These are phyloP conservation scores for Pythium grandisporangium DNA, from an alignment of 352 stramenopile genomes.

Conservation along the genomic window DNA sequence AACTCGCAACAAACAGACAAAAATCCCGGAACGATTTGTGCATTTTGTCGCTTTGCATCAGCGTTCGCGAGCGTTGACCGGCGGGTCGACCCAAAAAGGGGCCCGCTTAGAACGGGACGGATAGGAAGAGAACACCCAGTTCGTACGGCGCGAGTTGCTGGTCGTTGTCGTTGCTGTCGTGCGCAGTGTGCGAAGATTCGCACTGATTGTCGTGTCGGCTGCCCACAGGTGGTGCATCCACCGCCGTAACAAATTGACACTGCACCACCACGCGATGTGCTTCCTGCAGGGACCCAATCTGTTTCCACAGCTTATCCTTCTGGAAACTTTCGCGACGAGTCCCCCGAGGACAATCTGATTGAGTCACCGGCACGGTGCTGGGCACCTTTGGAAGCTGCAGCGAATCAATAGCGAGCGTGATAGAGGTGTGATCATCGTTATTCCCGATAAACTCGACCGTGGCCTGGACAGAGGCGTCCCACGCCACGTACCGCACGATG, in stretches of 20 bases:
- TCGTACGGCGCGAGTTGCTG: constrained; percentile 12
- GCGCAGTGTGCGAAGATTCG: too few relatives aligned
- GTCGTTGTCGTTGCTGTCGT: background rate
- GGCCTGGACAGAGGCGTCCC: constrained; percentile 24
- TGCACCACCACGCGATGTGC: constrained; percentile 58
- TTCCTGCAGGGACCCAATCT: constrained; percentile 63
- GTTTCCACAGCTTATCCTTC: constrained; percentile 50
- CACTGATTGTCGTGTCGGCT: constrained; percentile 10
- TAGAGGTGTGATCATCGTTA: background rate
- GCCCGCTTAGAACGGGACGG: constrained; percentile 36
- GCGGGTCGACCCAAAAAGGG: too few relatives aligned
- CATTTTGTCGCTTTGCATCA: too few relatives aligned
- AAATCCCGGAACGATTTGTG: too few relatives aligned
- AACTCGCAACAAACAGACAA: too few relatives aligned
- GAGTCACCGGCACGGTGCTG: too few relatives aligned
- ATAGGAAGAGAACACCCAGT: constrained; percentile 52
- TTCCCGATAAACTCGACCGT: constrained; percentile 17
- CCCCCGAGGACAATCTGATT: too few relatives aligned
- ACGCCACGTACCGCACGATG: constrained; percentile 16
- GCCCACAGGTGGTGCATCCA: background rate
- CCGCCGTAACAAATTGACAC: constrained; percentile 40
- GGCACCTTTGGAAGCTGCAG: constrained; percentile 28
- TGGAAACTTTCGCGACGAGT: background rate
- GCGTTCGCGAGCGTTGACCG: too few relatives aligned
- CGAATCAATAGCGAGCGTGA: constrained; percentile 27